phyloP scores from a whole-genome alignment of 2,329 filamentous ascomycete genomes.

The Verruconis gallopava region DNA sequence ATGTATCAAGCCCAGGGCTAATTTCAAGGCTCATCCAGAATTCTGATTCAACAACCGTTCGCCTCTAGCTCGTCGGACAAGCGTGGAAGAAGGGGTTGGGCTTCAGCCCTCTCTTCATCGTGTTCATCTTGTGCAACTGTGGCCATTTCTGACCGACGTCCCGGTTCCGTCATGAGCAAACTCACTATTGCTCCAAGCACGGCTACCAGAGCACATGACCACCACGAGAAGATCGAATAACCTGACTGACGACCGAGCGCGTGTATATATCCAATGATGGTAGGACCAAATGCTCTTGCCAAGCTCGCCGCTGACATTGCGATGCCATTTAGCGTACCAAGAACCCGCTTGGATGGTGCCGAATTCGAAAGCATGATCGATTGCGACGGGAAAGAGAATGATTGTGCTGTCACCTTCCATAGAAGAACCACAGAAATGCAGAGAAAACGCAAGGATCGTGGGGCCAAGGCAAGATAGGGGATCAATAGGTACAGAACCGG shows the following conservation, averaged over 20 bases:
- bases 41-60: not conserved
- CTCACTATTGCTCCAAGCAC: conserved; percentile 62
- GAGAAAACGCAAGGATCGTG: conserved; percentile 54
- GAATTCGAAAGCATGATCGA: conserved; percentile 83
- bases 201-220: conserved; percentile 70
- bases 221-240: conserved; percentile 86
- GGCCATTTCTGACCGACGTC: conserved; percentile 24
- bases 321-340: conserved; percentile 86
- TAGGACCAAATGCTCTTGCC: conserved; percentile 77
- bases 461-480: conserved; percentile 79
- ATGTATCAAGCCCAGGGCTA: not conserved
- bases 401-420: conserved; percentile 87
- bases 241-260: conserved; percentile 65
- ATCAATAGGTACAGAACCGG: conserved; percentile 77
- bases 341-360: conserved; percentile 67
- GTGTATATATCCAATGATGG: conserved; percentile 75
- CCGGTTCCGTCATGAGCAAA: conserved; percentile 57
- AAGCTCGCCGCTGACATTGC: conserved; percentile 85
- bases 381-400: conserved; percentile 81
- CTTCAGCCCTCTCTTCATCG: conserved; percentile 23
- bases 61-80: conserved; percentile 1
- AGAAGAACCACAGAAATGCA: conserved; percentile 68
- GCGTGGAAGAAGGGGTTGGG: conserved; percentile 6
- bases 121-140: conserved; percentile 25
- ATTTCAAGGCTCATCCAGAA: not conserved